Base-by-base conservation (phyloP, 106 monocot species). In the Dioscorea zingiberensis region DNA sequence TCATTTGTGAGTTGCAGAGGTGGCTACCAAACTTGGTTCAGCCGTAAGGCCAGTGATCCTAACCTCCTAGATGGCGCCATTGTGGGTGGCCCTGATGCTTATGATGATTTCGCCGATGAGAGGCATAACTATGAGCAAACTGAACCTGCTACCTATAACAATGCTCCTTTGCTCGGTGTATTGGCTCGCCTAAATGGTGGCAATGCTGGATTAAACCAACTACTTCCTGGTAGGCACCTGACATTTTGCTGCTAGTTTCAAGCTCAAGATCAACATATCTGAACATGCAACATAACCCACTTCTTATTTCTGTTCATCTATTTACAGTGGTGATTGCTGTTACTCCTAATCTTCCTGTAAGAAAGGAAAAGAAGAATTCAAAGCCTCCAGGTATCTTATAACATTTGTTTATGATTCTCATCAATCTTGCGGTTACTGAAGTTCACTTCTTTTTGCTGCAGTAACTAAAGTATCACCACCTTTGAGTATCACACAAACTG, bases 121-220 rank as follows among this genome's bases (percentile, higher is more conserved):
- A 78, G 95, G 25, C 77, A 92, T 13, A 88, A 97, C 54, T 97
- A 83, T 48, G 79, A 88, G 66, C 95, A 97, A 71, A 97, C 95
- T 0, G 95, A 97, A 65, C 85, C 95, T 0, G 80, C 91, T 2
- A 91, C 91, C n/a, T 97, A 97, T 27, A 97, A 97, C 69, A 97
- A 85, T 55, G 91, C 95, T 10, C 95, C 95, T 0, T 21, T 92
- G 45, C 18, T 97, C 19, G 95, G 95, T 10, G 65, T 97, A 1
- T 45, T 97, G 29, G 95, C 95, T 51, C 74, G 95, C 4, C 83
- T 95, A 7, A 62, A 74, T 47, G 84, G 51, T 15, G 94, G 94
- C 3, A 65, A 73, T 15, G 29, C 27, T 14, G 64, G 79, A 7
- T 55, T 69, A 30, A 85, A 73, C 70, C 90, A 88, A 22, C 72